Evolutionary conservation across 768 basidiomycete genomes (phyloP).

Genomic region (Holtermannia corniformis): DNA sequence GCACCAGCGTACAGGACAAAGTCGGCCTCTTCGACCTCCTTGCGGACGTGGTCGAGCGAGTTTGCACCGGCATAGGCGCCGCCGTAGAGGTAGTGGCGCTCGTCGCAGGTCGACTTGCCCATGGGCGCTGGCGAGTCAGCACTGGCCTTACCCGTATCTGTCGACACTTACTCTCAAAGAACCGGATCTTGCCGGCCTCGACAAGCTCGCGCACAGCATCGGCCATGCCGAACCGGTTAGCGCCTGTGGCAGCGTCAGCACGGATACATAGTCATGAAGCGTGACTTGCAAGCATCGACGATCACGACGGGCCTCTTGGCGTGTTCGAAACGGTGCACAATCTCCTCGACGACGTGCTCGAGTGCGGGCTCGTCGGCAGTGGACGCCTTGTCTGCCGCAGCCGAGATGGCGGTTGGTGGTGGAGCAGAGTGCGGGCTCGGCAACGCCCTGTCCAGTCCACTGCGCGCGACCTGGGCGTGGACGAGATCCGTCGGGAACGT

Average conservation of each 20-base stretch:
- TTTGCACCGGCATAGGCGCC: conserved; percentile 40
- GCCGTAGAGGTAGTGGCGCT: conserved; percentile 36
- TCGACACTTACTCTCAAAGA: conserved; percentile 37
- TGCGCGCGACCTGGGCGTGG: conserved; percentile 55
- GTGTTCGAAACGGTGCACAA: conserved; percentile 54
- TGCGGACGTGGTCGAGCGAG: conserved; percentile 24
- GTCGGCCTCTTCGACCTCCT: conserved; percentile 39
- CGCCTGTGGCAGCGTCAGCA: too few relatives aligned
- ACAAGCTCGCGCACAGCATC: conserved; percentile 31
- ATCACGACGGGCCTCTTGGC: conserved; percentile 57
- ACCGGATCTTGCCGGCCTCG: conserved; percentile 32
- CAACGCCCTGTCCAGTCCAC: conserved; percentile 50
- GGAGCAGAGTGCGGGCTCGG: conserved; percentile 38
- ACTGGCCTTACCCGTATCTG: background rate
- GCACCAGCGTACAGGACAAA: conserved; percentile 39
- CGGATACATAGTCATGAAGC: too few relatives aligned
- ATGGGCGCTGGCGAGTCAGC: conserved; percentile 2
- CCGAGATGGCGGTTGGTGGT: conserved; percentile 14
- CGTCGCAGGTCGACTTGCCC: conserved; percentile 37
- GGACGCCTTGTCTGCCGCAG: background rate
- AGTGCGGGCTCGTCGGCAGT: conserved; percentile 33
- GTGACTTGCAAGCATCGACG: conserved; percentile 36
- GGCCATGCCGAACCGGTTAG: conserved; percentile 41
- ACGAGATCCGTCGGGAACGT: conserved; percentile 77
- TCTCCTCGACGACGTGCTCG: conserved; percentile 63